Evolutionary conservation across 2,329 filamentous ascomycete species (phyloP), one percentile per base, ranked within the genome.

Genomic region (Fusarium sp.): DNA sequence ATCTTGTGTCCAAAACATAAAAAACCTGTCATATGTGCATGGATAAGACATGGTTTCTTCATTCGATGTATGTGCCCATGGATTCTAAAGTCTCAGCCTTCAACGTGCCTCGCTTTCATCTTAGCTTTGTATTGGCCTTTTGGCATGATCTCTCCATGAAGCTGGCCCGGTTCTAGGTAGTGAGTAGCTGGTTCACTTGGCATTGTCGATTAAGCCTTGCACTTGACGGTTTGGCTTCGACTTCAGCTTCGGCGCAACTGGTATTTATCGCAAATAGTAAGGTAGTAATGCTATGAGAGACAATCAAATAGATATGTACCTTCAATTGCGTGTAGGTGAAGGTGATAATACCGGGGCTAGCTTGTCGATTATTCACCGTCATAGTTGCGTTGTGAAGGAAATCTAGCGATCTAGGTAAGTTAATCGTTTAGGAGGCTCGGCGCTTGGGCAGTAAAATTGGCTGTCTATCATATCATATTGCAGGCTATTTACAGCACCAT

Each of bases 131-230:
- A 36, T 39, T 20, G 28, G 8, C 26, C 51, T 69, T 28, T 47
- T 44, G 18, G n/a, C 11, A 33, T 41, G 42, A 38, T 58, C 11
- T 63, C 28, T 49, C 51, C 56, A 36, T 60, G 20, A 17, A 36
- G 18, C 17, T 54, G 24, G 28, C 49, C 33, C 33, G 18, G 26
- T 26, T 33, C 31, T 22, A 33, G 26, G 22, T n/a, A 33, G 6
- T 31, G 28, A 31, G 26, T n/a, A 54, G 45, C 41, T 49, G 36
- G 20, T 52, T 49, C 35, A 52, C 57, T 39, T 57, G 52, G 35
- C 48, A 36, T 58, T 36, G n/a, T 45, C 44, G 35, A 65, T 47
- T 48, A 31, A 65, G 63, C 69, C 64, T 49, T 69, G 64, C 26
- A 31, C 56, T 52, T 47, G 38, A 42, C 45, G 28, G 20, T n/a